A percentile compares a stretch with the other conserved stretches of the same genome.
These are phyloP conservation scores for Sideroxylon spinosum DNA, from an alignment of 179 eudicot species.

Conservation along the genomic window DNA sequence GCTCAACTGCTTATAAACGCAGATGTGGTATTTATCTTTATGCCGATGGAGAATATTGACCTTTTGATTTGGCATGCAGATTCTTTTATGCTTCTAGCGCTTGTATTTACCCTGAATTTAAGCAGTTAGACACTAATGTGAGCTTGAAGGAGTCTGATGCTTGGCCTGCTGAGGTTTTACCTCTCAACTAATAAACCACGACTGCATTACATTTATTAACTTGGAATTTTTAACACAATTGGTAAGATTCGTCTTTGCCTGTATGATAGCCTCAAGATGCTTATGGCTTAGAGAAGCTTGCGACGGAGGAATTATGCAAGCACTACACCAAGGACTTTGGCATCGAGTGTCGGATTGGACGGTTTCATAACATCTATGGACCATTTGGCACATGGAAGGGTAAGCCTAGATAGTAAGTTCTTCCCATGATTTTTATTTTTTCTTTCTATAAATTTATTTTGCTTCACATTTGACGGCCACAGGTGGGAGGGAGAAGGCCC, in stretches of 20 bases:
- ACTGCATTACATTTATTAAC: neutral
- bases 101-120: constrained; percentile 96
- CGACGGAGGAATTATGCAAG: constrained; percentile 90
- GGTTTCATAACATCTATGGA: constrained; percentile 96
- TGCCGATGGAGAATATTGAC: neutral
- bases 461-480: neutral
- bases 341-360: constrained; percentile 84
- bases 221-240: neutral
- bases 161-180: constrained; percentile 93
- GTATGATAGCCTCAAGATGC: constrained; percentile 91
- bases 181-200: neutral
- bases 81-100: constrained; percentile 97
- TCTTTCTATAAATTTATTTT: neutral
- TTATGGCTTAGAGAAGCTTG: constrained; percentile 94
- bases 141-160: constrained; percentile 97
- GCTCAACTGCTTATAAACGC: neutral
- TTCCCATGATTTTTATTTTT: neutral
- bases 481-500: constrained; percentile 99
- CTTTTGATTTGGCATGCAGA: constrained; percentile 32
- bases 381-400: constrained; percentile 99
- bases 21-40: neutral
- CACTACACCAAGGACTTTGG: constrained; percentile 96
- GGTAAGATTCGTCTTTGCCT: neutral
- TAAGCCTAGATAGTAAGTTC: constrained; percentile 17
- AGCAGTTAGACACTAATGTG: constrained; percentile 95